phyloP scores from a whole-genome alignment of 176 grass and related monocot genomes.

The Poa pratensis region DNA sequence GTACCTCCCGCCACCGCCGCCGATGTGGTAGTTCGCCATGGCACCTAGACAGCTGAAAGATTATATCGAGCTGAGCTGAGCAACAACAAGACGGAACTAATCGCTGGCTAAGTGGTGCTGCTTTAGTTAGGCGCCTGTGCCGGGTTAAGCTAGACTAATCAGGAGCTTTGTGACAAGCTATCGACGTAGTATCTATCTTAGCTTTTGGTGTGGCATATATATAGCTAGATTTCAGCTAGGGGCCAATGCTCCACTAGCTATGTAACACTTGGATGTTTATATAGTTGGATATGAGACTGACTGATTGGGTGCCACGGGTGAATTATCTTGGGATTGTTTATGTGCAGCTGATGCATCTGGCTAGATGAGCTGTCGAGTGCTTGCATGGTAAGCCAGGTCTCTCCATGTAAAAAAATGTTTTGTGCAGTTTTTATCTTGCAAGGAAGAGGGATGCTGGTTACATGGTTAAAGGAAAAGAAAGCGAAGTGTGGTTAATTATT shows the following conservation, averaged over 20 bases:
- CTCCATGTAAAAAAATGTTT: neutral
- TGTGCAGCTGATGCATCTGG: neutral
- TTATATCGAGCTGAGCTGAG: too few relatives aligned
- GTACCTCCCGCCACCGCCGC: conserved; percentile 14
- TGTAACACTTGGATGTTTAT: too few relatives aligned
- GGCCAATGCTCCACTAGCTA: neutral
- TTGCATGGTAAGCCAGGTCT: neutral
- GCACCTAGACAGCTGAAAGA: neutral
- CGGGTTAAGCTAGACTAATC: conserved; percentile 14
- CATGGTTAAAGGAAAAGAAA: too few relatives aligned
- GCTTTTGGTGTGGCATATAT: conserved; percentile 8
- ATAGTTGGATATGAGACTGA: neutral
- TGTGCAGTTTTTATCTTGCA: neutral
- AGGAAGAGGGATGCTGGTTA: neutral
- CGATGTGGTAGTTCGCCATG: conserved; percentile 47
- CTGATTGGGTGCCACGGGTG: neutral
- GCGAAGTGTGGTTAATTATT: neutral
- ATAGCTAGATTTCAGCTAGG: neutral
- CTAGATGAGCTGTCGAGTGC: neutral
- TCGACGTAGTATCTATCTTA: neutral
- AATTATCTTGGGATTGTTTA: conserved; percentile 2
- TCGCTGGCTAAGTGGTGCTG: neutral
- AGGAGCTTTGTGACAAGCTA: neutral
- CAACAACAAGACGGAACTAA: neutral
- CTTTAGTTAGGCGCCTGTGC: neutral